Conservation (phyloP, 208 protist species). For the Crithidia bombi region DNA sequence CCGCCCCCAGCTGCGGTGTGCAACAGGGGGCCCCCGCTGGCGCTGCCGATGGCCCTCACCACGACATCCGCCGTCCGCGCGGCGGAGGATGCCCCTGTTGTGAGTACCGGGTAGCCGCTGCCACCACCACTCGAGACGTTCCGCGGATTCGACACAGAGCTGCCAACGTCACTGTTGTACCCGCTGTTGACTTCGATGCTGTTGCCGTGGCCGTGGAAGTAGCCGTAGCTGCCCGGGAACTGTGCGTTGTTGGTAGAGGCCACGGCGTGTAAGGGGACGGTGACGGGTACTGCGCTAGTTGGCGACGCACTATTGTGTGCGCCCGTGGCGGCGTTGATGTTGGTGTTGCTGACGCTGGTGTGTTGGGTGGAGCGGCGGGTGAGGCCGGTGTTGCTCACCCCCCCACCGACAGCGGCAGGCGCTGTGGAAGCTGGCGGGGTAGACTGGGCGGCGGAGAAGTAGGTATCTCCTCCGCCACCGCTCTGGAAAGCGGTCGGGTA, state of each 20-base stretch:
- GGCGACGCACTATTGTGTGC: slow-evolving; percentile 10
- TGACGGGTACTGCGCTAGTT: slow-evolving; percentile 6
- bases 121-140: slow-evolving; percentile 12
- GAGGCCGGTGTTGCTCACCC: slow-evolving; percentile 29
- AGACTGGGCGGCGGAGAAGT: slow-evolving; percentile 12
- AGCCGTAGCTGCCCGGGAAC: slow-evolving; percentile 41
- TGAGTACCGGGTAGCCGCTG: neutral
- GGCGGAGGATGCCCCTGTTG: neutral
- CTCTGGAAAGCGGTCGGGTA: slow-evolving; percentile 33
- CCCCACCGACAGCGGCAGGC: neutral
- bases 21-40: no score
- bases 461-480: slow-evolving; percentile 10
- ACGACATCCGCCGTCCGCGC: neutral
- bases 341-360: neutral
- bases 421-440: slow-evolving; percentile 8
- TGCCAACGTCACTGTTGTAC: slow-evolving; percentile 52
- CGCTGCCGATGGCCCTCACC: neutral
- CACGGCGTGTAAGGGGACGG: slow-evolving; percentile 8
- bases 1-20: neutral
- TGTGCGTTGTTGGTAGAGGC: neutral
- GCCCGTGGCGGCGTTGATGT: neutral
- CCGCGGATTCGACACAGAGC: slow-evolving; percentile 24
- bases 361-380: slow-evolving; percentile 33
- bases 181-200: slow-evolving; percentile 47
- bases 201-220: slow-evolving; percentile 49